A percentile compares a stretch with the other conserved stretches of the same genome.
These are phyloP conservation scores for Nectriaceae sp. DNA, from an alignment of 2,329 filamentous ascomycete species.

Conservation along the genomic window DNA sequence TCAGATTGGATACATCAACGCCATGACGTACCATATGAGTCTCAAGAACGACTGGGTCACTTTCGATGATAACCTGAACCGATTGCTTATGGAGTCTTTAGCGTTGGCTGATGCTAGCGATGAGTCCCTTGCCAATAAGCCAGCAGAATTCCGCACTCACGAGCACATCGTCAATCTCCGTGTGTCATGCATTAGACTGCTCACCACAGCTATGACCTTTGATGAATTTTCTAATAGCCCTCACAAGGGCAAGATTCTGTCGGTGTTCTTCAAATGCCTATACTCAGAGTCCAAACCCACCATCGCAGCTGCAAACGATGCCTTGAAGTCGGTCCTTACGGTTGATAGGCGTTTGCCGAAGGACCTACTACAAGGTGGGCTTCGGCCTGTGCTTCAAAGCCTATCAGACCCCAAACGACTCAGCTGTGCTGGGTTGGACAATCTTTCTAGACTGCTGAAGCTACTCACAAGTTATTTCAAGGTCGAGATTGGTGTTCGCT, in stretches of 20 bases:
- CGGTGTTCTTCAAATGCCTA: constrained; percentile 96
- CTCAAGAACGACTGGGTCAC: constrained; percentile 86
- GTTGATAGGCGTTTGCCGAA: constrained; percentile 93
- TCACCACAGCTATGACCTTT: constrained; percentile 92
- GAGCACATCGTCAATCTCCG: constrained; percentile 89
- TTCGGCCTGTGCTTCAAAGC: constrained; percentile 94
- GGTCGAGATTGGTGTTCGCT: constrained; percentile 88
- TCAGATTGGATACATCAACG: constrained; percentile 98
- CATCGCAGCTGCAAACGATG: constrained; percentile 90
- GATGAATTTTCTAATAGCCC: constrained; percentile 82
- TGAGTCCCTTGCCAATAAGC: constrained; percentile 88
- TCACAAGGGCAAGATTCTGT: constrained; percentile 73
- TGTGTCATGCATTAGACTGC: constrained; percentile 88
- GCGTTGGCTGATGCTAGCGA: constrained; percentile 94
- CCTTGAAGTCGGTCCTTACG: constrained; percentile 82
- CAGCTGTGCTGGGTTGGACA: constrained; percentile 86
- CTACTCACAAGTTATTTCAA: constrained; percentile 98
- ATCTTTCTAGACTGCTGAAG: constrained; percentile 84
- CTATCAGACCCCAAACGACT: constrained; percentile 91
- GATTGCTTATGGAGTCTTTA: constrained; percentile 89
- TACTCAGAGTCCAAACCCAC: constrained; percentile 93
- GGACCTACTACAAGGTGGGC: constrained; percentile 88
- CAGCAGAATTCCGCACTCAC: constrained; percentile 91
- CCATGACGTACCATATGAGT: constrained; percentile 91
- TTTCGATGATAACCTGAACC: constrained; percentile 89